A percentile compares a stretch with the other conserved stretches of the same genome.
Conservation (phyloP, 768 basidiomycete genomes). For the Boletus insuetus region DNA sequence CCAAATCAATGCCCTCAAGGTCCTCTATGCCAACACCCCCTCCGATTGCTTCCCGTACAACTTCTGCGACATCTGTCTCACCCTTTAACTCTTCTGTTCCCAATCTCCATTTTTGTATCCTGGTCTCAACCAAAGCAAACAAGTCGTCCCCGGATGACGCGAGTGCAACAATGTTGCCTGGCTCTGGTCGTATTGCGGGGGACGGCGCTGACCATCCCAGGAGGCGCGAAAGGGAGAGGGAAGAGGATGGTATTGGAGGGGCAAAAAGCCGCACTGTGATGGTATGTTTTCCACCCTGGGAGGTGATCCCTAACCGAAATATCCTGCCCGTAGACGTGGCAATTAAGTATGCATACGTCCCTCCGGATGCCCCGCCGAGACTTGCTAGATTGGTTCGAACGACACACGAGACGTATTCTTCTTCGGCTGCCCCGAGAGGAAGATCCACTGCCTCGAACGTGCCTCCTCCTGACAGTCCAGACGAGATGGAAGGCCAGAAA, state of each 20-base stretch:
- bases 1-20: constrained; percentile 71
- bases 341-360: constrained; percentile 44
- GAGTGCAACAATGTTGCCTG: constrained; percentile 66
- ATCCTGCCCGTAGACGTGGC: constrained; percentile 68
- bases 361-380: constrained; percentile 5
- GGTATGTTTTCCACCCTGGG: constrained; percentile 66
- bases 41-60: constrained; percentile 48
- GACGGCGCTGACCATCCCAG: constrained; percentile 41
- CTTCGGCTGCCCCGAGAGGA: constrained; percentile 41
- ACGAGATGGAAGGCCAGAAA: constrained; percentile 87
- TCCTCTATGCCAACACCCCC: constrained; percentile 52
- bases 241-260: constrained; percentile 41
- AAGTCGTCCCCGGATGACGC: constrained; percentile 52
- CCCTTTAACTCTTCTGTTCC: constrained; percentile 54
- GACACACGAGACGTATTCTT: constrained; percentile 66
- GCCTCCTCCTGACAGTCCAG: constrained; percentile 78
- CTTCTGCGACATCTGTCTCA: constrained; percentile 53
- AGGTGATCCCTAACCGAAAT: constrained; percentile 62
- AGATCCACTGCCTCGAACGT: constrained; percentile 50
- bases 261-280: constrained; percentile 59
- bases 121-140: constrained; percentile 67
- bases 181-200: constrained; percentile 40
- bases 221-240: constrained; percentile 43
- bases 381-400: constrained; percentile 59
- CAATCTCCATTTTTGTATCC: constrained; percentile 63